phyloP scores from a whole-genome alignment of 2,329 filamentous ascomycete species.

The Shiraia sp. region DNA sequence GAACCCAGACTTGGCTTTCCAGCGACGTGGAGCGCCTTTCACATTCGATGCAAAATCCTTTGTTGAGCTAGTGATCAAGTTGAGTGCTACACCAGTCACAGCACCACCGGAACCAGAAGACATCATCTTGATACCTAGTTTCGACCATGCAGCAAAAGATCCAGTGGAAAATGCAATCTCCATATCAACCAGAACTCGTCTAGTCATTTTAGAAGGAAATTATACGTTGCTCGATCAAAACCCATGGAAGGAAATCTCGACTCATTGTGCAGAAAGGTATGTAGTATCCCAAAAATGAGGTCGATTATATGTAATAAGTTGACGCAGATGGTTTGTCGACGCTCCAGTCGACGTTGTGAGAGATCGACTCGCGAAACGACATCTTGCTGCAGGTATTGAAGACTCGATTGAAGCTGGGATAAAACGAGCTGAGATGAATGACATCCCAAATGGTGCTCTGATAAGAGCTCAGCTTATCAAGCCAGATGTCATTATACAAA shows the following conservation, averaged over 20 bases:
- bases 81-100: constrained; percentile 23
- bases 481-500: constrained; percentile 22
- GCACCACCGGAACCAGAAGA: constrained; percentile 14
- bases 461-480: constrained; percentile 24
- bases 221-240: constrained; percentile 28
- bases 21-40: constrained; percentile 30
- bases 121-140: constrained; percentile 22
- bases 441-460: constrained; percentile 28
- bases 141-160: constrained; percentile 31
- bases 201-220: constrained; percentile 31
- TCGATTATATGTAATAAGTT: constrained; percentile 1
- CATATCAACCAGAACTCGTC: constrained; percentile 23
- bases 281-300: constrained; percentile 1
- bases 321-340: constrained; percentile 29
- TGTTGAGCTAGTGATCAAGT: constrained; percentile 15
- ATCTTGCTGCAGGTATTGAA: constrained; percentile 30
- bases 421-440: constrained; percentile 28
- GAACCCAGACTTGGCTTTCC: constrained; percentile 23
- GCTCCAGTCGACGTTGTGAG: constrained; percentile 19
- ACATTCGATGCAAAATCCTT: constrained; percentile 29
- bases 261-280: constrained; percentile 21
- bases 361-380: constrained; percentile 22
- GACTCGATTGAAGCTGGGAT: constrained; percentile 20
- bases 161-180: constrained; percentile 19
- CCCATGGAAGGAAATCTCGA: constrained; percentile 22